A percentile compares a stretch with the other conserved stretches of the same genome.
Conservation (phyloP, 306 rosid species). For the Lathyrus oleraceus region DNA sequence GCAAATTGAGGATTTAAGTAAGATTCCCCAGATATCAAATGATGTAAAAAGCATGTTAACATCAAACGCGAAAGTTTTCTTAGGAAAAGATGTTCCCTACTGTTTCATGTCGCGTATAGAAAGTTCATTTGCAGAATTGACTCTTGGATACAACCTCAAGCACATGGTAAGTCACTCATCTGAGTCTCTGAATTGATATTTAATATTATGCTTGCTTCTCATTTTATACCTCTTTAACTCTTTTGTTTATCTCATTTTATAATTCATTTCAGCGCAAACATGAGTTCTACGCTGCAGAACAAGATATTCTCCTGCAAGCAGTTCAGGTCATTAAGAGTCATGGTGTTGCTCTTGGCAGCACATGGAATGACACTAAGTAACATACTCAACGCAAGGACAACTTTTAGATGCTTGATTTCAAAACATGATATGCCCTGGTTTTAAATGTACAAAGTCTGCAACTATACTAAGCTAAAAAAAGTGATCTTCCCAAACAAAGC, state of each 20-base stretch:
- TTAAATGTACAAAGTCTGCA: constrained; percentile 4
- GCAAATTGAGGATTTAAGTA: constrained; percentile 61
- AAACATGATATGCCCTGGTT: neutral
- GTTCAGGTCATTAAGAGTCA: constrained; percentile 64
- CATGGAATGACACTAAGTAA: constrained; percentile 34
- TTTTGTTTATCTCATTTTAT: constrained; percentile 8
- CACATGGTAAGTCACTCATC: constrained; percentile 60
- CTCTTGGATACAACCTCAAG: constrained; percentile 80
- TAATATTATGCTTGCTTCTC: constrained; percentile 10
- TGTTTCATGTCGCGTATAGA: constrained; percentile 78
- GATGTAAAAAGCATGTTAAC: constrained; percentile 67
- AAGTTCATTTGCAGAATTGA: constrained; percentile 66
- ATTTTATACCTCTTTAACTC: neutral
- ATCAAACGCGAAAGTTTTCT: constrained; percentile 67
- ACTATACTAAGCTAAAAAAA: neutral
- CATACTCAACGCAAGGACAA: neutral
- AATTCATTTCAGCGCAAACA: constrained; percentile 58
- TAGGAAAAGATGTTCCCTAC: constrained; percentile 79
- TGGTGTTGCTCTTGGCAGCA: constrained; percentile 63
- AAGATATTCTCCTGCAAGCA: constrained; percentile 72
- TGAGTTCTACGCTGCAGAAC: constrained; percentile 66
- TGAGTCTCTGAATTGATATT: constrained; percentile 14
- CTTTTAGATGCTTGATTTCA: constrained; percentile 5
- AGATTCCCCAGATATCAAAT: constrained; percentile 63
- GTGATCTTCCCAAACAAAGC: too few relatives aligned